Evolutionary conservation across 1,139 yeast genomes (phyloP).

Genomic region (Sugiyamaella japonica): DNA sequence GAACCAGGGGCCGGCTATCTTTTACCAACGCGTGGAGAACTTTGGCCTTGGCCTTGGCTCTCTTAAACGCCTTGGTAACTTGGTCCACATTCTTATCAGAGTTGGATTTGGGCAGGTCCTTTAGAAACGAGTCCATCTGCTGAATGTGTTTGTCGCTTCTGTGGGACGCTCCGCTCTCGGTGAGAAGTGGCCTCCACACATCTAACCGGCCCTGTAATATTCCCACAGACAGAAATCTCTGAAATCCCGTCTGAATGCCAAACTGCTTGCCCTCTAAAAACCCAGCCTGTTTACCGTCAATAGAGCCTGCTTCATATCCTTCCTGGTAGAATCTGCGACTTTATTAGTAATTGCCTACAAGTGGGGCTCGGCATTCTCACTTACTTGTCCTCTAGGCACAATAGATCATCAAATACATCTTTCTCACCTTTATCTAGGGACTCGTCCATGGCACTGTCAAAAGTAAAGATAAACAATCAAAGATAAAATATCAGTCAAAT

Average conservation of each 20-base stretch:
- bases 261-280: conserved; percentile 69
- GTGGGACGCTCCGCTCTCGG: conserved; percentile 5
- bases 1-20: conserved; percentile 26
- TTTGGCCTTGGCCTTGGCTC: conserved; percentile 38
- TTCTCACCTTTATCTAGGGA: not conserved
- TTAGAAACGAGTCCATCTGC: conserved; percentile 30
- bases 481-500: too few species aligned
- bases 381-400: conserved; percentile 52
- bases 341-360: not conserved
- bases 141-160: conserved; percentile 23
- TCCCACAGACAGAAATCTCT: conserved; percentile 64
- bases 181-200: conserved; percentile 36
- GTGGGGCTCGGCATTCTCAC: conserved; percentile 22
- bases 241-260: conserved; percentile 79
- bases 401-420: conserved; percentile 49
- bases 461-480: not conserved
- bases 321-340: conserved; percentile 52
- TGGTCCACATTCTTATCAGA: conserved; percentile 36
- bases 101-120: conserved; percentile 35
- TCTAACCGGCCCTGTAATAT: conserved; percentile 57
- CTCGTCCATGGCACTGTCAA: not conserved
- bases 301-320: conserved; percentile 56
- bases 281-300: conserved; percentile 56
- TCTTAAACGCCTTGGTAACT: conserved; percentile 35
- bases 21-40: conserved; percentile 33